Evolutionary conservation across 106 monocot genomes (phyloP).

Genomic region (Vanilla planifolia): DNA sequence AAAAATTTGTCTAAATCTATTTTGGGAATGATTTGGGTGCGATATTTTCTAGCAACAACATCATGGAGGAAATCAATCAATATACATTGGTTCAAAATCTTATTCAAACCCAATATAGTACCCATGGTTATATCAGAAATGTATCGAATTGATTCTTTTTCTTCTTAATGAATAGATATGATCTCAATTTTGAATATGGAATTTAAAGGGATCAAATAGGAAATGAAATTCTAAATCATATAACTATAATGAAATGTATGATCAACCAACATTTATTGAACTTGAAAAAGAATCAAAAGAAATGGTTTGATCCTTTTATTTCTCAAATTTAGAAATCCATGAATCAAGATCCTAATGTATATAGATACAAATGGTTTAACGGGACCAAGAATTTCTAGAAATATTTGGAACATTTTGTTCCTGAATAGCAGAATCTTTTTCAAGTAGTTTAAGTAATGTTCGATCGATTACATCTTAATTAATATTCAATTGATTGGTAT

Average conservation of each 20-base stretch:
- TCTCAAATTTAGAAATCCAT: conserved; percentile 9
- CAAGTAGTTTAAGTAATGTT: conserved; percentile 10
- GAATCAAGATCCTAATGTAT: conserved; percentile 12
- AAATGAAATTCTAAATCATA: neutral
- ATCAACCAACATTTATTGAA: conserved; percentile 11
- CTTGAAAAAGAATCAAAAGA: conserved; percentile 11
- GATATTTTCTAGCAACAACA: no score
- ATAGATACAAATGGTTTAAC: conserved; percentile 12
- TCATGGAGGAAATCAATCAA: no score
- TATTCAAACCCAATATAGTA: no score
- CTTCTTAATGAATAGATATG: no score
- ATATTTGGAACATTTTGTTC: conserved; percentile 12
- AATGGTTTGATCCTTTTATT: conserved; percentile 17
- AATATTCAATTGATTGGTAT: neutral
- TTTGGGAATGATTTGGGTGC: no score
- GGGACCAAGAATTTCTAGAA: conserved; percentile 8
- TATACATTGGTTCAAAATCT: no score
- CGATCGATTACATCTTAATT: conserved; percentile 1
- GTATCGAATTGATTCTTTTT: no score
- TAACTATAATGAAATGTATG: neutral
- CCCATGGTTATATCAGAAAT: no score
- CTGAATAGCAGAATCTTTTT: conserved; percentile 7
- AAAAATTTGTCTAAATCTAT: no score
- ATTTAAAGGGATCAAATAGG: no score
- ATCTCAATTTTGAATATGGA: neutral